Conservation (phyloP, 1,139 yeast species). For the Debaryomyces singareniensis region DNA sequence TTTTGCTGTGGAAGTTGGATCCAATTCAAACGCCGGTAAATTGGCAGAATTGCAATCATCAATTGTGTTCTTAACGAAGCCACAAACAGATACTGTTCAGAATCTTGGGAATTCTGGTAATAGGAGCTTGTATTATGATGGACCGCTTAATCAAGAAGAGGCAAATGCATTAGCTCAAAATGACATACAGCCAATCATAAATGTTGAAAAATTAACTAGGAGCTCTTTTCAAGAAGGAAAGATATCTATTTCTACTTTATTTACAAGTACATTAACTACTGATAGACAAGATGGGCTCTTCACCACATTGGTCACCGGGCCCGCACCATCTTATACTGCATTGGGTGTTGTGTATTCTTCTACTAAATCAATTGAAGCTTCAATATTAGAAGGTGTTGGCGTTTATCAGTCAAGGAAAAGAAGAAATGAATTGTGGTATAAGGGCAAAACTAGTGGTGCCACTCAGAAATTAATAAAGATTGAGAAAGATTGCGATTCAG, state of each 20-base stretch:
- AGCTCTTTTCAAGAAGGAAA: constrained; percentile 23
- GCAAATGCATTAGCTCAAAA: constrained; percentile 24
- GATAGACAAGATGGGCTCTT: constrained; percentile 85
- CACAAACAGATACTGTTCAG: constrained; percentile 14
- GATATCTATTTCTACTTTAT: constrained; percentile 44
- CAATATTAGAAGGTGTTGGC: constrained; percentile 77
- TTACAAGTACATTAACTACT: constrained; percentile 56
- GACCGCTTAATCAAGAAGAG: constrained; percentile 14
- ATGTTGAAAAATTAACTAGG: constrained; percentile 35
- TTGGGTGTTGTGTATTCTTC: constrained; percentile 93
- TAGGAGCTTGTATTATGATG: constrained; percentile 31
- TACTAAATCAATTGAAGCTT: constrained; percentile 69
- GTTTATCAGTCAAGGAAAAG: constrained; percentile 90
- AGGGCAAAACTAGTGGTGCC: constrained; percentile 94
- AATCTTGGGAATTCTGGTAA: constrained; percentile 30
- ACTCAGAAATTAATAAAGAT: constrained; percentile 68
- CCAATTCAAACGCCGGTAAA: constrained; percentile 8
- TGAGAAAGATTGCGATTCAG: constrained; percentile 86
- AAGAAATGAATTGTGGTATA: constrained; percentile 83
- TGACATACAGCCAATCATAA: constrained; percentile 46
- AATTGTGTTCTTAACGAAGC: constrained; percentile 14
- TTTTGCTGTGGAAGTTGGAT: constrained; percentile 35
- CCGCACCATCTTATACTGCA: constrained; percentile 44
- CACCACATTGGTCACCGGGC: constrained; percentile 79
- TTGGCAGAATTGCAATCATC: constrained; percentile 15